Evolutionary conservation across 345 rosid genomes (phyloP), one percentile per base, ranked within the genome.

Genomic region (Punica granatum): DNA sequence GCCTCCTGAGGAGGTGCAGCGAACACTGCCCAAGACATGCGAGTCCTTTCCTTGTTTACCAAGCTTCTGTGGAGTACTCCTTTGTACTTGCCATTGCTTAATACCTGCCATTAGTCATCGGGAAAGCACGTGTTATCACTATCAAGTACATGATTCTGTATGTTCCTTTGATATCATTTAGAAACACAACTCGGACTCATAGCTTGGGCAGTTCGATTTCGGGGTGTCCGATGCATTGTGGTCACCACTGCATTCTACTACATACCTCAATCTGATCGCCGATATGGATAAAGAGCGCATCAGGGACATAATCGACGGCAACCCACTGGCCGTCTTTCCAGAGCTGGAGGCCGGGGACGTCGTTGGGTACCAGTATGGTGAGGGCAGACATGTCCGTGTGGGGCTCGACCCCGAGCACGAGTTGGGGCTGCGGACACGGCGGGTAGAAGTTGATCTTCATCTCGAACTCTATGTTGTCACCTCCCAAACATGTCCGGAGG

Each of bases 311-410:
- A 64, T 79, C 64, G 19, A 78, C 87, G 7, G 85, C 83, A 59
- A 79, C 70, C 90, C 90, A 85, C 16, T 61, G 67, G 48, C 72
- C 79, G 34, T 81, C 85, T 61, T 85, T 85, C 78, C 77, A 83
- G 16, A 81, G 70, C 23, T 85, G 84, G 30, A 85, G 84, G 23
- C 90, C 87, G 0, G 85, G 80, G 58, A 85, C 85, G 1, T 77
- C 77, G 31, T 83, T 85, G 0, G 82, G 76, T 64, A 79, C 80
- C 14, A 85, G 75, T 36, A 81, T 60, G 69, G 90, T 85, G 69
- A 85, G 70, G 0, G 86, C 84, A 16, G 83, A 79, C 84, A 85
- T 81, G 65, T 85, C 90, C 0, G 90, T 83, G 66, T 85, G 90
- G 53, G 87, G 75, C 59, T 83, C 85, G 42, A 83, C 84, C 26